phyloP scores from a whole-genome alignment of 2,329 filamentous ascomycete species.

The Stenocarpella maydis region DNA sequence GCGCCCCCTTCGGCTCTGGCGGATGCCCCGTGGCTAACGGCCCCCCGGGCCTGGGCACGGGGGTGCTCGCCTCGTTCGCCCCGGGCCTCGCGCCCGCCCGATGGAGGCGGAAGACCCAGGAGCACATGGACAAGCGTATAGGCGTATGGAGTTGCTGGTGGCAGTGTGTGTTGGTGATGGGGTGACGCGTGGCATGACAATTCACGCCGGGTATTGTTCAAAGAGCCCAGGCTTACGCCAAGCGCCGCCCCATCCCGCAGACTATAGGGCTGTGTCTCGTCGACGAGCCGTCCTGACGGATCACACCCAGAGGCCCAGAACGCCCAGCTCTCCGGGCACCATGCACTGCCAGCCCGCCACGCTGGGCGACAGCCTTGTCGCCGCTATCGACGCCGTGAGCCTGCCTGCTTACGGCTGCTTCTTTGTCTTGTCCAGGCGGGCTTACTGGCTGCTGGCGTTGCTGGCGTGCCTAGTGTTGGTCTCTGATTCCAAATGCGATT shows the following conservation, averaged over 20 bases:
- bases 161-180: not conserved
- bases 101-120: not conserved
- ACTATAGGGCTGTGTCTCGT: constrained; percentile 15
- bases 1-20: constrained; percentile 10
- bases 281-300: not conserved
- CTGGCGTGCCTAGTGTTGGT: too few species aligned
- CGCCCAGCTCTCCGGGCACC: not conserved
- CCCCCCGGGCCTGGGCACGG: not conserved
- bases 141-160: not conserved
- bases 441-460: not conserved
- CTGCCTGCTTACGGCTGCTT: constrained; percentile 2
- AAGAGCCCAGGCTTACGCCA: not conserved
- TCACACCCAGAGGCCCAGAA: constrained; percentile 13
- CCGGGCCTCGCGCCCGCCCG: not conserved
- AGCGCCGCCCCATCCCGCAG: constrained; percentile 1
- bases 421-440: not conserved
- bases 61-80: not conserved
- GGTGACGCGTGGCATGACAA: not conserved
- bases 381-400: constrained; percentile 7
- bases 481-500: not conserved
- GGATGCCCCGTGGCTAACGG: constrained; percentile 9
- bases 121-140: not conserved
- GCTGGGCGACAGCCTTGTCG: not conserved
- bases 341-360: constrained; percentile 13
- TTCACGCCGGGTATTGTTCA: not conserved